Evolutionary conservation across 129 eudicot genomes (phyloP), one percentile per base, ranked within the genome.

Genomic region (Artemisia argyi): DNA sequence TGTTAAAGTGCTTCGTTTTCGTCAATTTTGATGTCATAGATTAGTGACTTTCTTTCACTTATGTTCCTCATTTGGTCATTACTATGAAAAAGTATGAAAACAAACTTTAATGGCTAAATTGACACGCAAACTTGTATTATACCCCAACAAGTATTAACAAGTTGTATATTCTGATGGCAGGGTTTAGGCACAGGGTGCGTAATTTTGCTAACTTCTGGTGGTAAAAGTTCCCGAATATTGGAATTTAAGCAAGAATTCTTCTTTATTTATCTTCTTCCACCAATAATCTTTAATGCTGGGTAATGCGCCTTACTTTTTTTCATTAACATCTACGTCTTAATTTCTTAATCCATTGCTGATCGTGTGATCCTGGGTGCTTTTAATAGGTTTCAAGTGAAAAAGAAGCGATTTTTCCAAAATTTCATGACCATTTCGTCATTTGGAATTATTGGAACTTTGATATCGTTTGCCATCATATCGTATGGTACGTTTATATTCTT

Each of bases 251-350:
- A 80, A 57, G 84, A 92, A 50, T 83, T 89, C 59, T 89, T 92
- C 84, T 92, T 89, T 65, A 92, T 89, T 39, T 92, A 89, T 78
- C 85, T 89, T 66, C 87, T 92, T 71, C 98, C 98, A 9, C 98
- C 98, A 39, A 92, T 92, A 39, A 92, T 92, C 39, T 92, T 92
- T 58, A 89, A 92, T 87, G 98, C 98, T 53, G 98, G 98, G 98
- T 92, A 82, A 39, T 11, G 16, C 44, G 58, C 20, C 75, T 62
- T 67, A 26, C 55, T 65, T 14, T 19, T 71, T 26, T 28, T 61
- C 4, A 66, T 2, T 28, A 49, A 44, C 16, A 46, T 50, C 15
- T 39, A 64, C 2, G 17, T 69, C 44, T 74, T 69, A 44, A 50
- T 28, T 64, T 64, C 14, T 12, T 65, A 11, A 7, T 74, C 4